Evolutionary conservation across 2,329 filamentous ascomycete species (phyloP), one percentile per base, ranked within the genome.

Genomic region (Juglanconis oblonga): DNA sequence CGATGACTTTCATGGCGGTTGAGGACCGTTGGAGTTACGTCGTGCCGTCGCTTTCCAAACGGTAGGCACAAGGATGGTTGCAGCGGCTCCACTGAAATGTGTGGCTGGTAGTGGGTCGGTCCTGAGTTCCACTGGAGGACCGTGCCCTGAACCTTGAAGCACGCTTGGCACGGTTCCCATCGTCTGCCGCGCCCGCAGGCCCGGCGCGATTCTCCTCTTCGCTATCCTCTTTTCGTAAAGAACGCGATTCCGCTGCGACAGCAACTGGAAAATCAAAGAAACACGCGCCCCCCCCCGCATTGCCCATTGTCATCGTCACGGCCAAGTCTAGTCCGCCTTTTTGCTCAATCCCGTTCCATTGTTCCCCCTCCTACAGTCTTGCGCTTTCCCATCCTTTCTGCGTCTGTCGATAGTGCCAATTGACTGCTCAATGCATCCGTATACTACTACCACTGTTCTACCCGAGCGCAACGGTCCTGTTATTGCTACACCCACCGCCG

Each of bases 401-500:
- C 29, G 54, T 24, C 31, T 31, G 35, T 40, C 24, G 32, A 29
- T 50, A 32, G 11, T n/a, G 13, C 10, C 50, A 51, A 40, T 52
- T 57, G 38, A 59, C 42, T 52, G 44, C 38, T 61, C 61, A 55
- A 63, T 63, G 61, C 58, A 57, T 63, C 47, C 50, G 45, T 54
- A 57, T 61, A 57, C 45, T 47, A 33, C 35, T 24, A 14, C 33
- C 31, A 17, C 33, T 29, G 50, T 48, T 48, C 40, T 17, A 44
- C 54, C 38, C 45, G 40, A 54, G 47, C 50, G 57, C 38, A 24
- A 31, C 45, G 35, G 51, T 48, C 50, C 48, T 54, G 32, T 36
- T 47, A 57, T 52, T 56, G 50, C 57, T 45, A 49, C 24, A 29
- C 4, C 5, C 44, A 47, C 6, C 14, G 44, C 36, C 24, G 14